Evolutionary conservation across 2,329 filamentous ascomycete genomes (phyloP).

Genomic region (Venturia nashicola): DNA sequence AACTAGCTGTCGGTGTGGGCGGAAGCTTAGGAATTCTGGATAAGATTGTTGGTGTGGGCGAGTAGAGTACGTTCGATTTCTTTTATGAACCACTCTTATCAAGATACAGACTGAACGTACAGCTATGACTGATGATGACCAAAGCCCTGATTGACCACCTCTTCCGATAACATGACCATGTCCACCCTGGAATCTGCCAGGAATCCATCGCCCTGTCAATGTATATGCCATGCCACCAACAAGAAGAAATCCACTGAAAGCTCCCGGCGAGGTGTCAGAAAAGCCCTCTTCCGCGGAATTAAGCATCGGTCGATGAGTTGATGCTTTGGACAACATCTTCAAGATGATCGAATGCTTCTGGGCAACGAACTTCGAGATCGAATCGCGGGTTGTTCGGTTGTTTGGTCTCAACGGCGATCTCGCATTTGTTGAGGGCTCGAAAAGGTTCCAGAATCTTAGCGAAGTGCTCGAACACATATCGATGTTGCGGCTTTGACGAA

Average conservation of each 20-base stretch:
- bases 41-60: constrained; percentile 6
- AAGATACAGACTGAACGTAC: neutral
- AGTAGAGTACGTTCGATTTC: constrained; percentile 2
- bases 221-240: neutral
- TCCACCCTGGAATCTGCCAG: neutral
- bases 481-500: too few relatives aligned
- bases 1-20: neutral
- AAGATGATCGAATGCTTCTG: too few relatives aligned
- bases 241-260: neutral
- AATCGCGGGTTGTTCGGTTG: too few relatives aligned
- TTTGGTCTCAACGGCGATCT: too few relatives aligned
- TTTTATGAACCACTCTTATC: neutral
- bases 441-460: too few relatives aligned
- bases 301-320: neutral
- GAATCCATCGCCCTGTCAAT: neutral
- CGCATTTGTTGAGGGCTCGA: too few relatives aligned
- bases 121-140: neutral
- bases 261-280: neutral
- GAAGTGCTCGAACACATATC: too few relatives aligned
- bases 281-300: neutral
- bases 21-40: constrained; percentile 5
- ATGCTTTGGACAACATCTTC: neutral
- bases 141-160: neutral
- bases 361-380: too few relatives aligned
- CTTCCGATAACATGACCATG: too few relatives aligned